Conservation (phyloP, 1,284 basidiomycete genomes). For the Ceratobasidium papillatum region DNA sequence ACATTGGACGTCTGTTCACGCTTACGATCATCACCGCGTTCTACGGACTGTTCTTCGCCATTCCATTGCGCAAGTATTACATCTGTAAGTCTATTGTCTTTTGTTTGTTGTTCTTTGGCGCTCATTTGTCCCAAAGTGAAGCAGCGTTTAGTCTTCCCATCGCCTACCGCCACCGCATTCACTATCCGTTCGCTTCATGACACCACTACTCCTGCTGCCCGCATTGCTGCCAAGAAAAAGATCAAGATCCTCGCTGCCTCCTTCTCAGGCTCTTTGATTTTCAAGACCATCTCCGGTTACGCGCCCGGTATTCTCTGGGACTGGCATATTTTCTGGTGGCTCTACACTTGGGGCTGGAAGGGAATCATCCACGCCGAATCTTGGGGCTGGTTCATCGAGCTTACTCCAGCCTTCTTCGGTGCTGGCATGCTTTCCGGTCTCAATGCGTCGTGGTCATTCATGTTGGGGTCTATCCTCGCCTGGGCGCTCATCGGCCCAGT, state of each 20-base stretch:
- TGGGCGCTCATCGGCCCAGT: conserved; percentile 63
- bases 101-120: neutral
- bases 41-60: conserved; percentile 73
- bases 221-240: conserved; percentile 63
- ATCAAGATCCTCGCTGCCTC: conserved; percentile 61
- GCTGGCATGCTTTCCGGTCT: conserved; percentile 71
- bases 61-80: conserved; percentile 69
- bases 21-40: conserved; percentile 66
- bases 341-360: conserved; percentile 68
- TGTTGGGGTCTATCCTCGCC: conserved; percentile 64
- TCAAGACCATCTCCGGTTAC: conserved; percentile 66
- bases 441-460: conserved; percentile 71
- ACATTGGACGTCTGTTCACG: conserved; percentile 65
- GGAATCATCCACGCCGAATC: conserved; percentile 68
- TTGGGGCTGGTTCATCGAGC: conserved; percentile 63
- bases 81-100: conserved; percentile 52
- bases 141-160: conserved; percentile 73
- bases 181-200: conserved; percentile 71
- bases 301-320: conserved; percentile 69
- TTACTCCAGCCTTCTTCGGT: conserved; percentile 73
- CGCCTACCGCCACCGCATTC: conserved; percentile 73
- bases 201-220: conserved; percentile 58
- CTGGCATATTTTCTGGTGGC: conserved; percentile 73
- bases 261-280: conserved; percentile 61
- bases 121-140: conserved; percentile 51